These are phyloP conservation scores for Anthostomella pinea DNA, from an alignment of 2,329 filamentous ascomycete genomes.

Conservation along the genomic window DNA sequence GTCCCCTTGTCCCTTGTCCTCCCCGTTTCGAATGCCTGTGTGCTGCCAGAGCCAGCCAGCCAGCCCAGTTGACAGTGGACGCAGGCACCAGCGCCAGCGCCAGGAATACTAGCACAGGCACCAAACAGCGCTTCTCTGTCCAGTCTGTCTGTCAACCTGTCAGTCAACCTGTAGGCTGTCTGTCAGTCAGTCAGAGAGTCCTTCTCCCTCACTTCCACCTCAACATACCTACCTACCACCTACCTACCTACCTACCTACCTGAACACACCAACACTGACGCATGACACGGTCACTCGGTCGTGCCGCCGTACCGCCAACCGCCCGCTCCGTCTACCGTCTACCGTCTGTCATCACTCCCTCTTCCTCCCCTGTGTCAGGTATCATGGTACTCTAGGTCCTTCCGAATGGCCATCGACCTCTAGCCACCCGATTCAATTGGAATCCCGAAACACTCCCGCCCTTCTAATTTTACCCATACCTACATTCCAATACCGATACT, in stretches of 20 bases:
- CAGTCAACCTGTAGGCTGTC: too few relatives aligned
- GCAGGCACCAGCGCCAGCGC: too few relatives aligned
- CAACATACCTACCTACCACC: too few relatives aligned
- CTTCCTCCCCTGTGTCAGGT: slow-evolving; percentile 17
- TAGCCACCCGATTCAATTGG: slow-evolving; percentile 23
- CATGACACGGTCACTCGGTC: too few relatives aligned
- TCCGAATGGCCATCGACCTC: slow-evolving; percentile 25
- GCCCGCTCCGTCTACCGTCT: slow-evolving; percentile 3
- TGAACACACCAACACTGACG: too few relatives aligned
- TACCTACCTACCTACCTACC: too few relatives aligned
- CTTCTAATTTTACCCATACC: slow-evolving; percentile 25
- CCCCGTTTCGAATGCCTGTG: slow-evolving; percentile 18
- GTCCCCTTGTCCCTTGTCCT: slow-evolving; percentile 21
- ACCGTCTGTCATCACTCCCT: slow-evolving; percentile 6
- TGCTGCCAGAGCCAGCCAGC: too few relatives aligned
- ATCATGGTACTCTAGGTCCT: slow-evolving; percentile 18
- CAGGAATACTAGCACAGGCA: too few relatives aligned
- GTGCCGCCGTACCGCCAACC: slow-evolving; percentile 9
- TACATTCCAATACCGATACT: slow-evolving; percentile 19
- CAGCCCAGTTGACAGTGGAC: too few relatives aligned
- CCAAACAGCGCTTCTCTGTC: too few relatives aligned
- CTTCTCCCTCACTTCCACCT: slow-evolving; percentile 1
- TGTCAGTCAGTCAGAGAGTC: too few relatives aligned
- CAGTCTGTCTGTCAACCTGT: background rate
- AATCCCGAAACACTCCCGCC: slow-evolving; percentile 16